Conservation (phyloP, 2,329 filamentous ascomycete species). For the Sporothrix brunneoviolacea region DNA sequence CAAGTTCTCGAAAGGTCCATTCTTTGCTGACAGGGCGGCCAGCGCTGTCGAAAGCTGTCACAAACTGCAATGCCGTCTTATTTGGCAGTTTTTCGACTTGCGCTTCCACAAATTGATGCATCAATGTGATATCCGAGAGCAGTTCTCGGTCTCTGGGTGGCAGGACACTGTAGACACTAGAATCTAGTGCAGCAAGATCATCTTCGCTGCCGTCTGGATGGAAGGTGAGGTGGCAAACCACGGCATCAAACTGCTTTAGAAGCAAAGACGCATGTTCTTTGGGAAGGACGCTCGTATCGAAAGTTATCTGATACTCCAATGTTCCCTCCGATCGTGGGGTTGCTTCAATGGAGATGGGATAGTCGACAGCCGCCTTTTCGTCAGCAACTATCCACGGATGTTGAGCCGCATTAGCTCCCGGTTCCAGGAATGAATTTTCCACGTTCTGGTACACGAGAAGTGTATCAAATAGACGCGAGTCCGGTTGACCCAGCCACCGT, state of each 20-base stretch:
- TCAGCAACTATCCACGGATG: constrained; percentile 53
- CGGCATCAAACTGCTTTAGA: constrained; percentile 63
- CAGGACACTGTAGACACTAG: constrained; percentile 55
- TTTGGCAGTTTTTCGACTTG: constrained; percentile 51
- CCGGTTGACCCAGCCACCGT: constrained; percentile 57
- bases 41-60: constrained; percentile 43
- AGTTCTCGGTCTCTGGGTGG: constrained; percentile 55
- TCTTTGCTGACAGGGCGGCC: constrained; percentile 36
- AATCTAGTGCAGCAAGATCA: constrained; percentile 27
- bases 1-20: constrained; percentile 72
- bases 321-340: constrained; percentile 44
- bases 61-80: constrained; percentile 69
- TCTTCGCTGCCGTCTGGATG: constrained; percentile 36
- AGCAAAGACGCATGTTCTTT: constrained; percentile 59
- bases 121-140: constrained; percentile 48
- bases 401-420: not conserved
- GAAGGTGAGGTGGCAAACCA: constrained; percentile 53
- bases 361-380: constrained; percentile 68
- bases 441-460: constrained; percentile 75
- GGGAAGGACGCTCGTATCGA: constrained; percentile 58
- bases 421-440: constrained; percentile 12
- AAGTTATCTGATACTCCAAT: constrained; percentile 61
- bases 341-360: constrained; percentile 73
- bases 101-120: constrained; percentile 73
- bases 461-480: constrained; percentile 70